Percentiles rank a stretch among this genome's conserved stretches.
These are phyloP conservation scores for Allium cepa DNA, from an alignment of 106 monocot genomes.

Conservation along the genomic window DNA sequence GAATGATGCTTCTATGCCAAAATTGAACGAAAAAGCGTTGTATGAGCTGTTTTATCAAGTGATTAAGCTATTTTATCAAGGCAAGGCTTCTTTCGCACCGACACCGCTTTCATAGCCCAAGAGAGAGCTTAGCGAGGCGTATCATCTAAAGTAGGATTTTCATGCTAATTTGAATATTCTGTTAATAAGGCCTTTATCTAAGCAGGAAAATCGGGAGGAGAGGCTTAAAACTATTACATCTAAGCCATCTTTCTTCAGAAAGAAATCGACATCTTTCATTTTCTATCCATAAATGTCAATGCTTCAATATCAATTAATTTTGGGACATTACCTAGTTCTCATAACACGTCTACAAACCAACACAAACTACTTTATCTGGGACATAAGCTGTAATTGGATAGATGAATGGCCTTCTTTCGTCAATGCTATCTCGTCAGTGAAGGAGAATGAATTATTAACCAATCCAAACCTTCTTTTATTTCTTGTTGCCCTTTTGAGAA, in stretches of 20 bases:
- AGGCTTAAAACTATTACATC: constrained; percentile 1
- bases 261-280: too few species aligned
- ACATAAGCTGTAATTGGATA: background rate
- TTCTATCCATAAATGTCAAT: too few species aligned
- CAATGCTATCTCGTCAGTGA: background rate
- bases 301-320: constrained; percentile 2
- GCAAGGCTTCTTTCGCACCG: too few species aligned
- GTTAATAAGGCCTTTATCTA: constrained; percentile 4
- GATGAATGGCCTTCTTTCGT: background rate
- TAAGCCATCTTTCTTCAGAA: constrained; percentile 12
- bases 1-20: too few species aligned
- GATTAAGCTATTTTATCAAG: too few species aligned
- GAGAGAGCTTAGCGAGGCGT: too few species aligned
- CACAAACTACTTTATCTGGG: background rate
- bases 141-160: background rate
- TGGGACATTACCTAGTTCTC: background rate
- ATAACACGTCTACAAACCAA: background rate
- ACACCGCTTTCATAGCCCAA: too few species aligned
- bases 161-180: constrained; percentile 4
- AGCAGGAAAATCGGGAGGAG: constrained; percentile 2
- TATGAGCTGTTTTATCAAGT: too few species aligned
- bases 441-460: constrained; percentile 7
- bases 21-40: too few species aligned
- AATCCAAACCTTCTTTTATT: constrained; percentile 9
- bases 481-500: constrained; percentile 1